Evolutionary conservation across 2,329 filamentous ascomycete genomes (phyloP), one percentile per base, ranked within the genome.

Genomic region (Neodidymelliopsis sp.): DNA sequence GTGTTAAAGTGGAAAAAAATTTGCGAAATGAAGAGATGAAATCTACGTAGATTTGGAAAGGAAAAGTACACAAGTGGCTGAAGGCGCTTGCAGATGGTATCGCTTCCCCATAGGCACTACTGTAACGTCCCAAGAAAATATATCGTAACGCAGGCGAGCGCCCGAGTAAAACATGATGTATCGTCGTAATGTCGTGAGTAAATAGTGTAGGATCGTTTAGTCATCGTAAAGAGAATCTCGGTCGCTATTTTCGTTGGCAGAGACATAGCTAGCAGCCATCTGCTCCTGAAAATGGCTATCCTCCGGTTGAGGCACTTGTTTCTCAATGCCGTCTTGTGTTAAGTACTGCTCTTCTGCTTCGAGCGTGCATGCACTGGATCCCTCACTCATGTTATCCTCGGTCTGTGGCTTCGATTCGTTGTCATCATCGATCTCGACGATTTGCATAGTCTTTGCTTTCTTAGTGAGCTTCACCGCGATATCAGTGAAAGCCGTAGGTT

Each of bases 401-500:
- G 8, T 13, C 6, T 6, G 11, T 20, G 6, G n/a, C 5, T 16
- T 34, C 7, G 6, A 16, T 19, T 23, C 25, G 4, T 53, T 43
- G 9, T 30, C 40, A 13, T 53, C 45, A 10, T 52, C 45, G 15
- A 57, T 45, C 7, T 52, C 58, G 13, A 55, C 35, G n/a, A 42
- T 36, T 16, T 62, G 59, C 28, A 54, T 42, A 11, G 36, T 51
- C 20, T 54, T 65, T 1, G 56, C 59, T 30, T 60, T 59, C 35
- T 60, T 49, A 1, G 65, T 65, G 16, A 69, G 53, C 16, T 53
- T 57, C 12, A 72, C 20, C 23, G 53, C 48, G 33, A 76, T 77
- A 12, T 76, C 69, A 6, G 71, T 73, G 44, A 77, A 79, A 0
- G 65, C 60, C 25, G 74, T 67, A 3, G 71, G 71, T 71, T 96